phyloP scores from a whole-genome alignment of 2,329 filamentous ascomycete genomes.

The Penicillium paneum region DNA sequence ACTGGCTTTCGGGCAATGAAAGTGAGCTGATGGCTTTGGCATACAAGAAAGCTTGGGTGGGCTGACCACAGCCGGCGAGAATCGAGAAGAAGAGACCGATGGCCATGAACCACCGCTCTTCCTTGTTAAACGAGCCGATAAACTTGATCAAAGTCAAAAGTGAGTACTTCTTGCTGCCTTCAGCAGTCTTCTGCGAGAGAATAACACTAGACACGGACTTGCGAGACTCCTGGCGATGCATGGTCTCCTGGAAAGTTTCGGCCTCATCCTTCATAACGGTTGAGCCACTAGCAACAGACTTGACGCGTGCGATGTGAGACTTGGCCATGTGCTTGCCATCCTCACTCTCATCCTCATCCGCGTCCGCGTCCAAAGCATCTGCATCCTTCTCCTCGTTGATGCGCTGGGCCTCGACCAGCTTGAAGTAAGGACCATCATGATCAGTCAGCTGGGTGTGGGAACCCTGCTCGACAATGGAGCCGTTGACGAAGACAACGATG shows the following conservation, averaged over 20 bases:
- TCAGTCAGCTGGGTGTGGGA: constrained; percentile 77
- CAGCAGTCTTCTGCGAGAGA: constrained; percentile 55
- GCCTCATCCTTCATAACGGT: constrained; percentile 30
- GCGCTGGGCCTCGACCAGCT: constrained; percentile 82
- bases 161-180: constrained; percentile 58
- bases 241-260: constrained; percentile 26
- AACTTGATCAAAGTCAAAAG: constrained; percentile 75
- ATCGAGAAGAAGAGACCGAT: constrained; percentile 69
- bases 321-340: constrained; percentile 16
- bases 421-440: constrained; percentile 70
- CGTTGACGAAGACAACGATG: constrained; percentile 87
- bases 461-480: constrained; percentile 87
- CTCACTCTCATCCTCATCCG: constrained; percentile 27
- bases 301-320: constrained; percentile 31
- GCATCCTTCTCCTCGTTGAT: constrained; percentile 59
- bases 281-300: constrained; percentile 32
- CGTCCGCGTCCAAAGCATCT: constrained; percentile 28
- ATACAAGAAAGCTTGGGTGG: constrained; percentile 75
- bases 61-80: constrained; percentile 78
- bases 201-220: constrained; percentile 66
- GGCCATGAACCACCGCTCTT: constrained; percentile 69
- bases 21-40: constrained; percentile 79
- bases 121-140: constrained; percentile 73
- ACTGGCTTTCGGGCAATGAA: constrained; percentile 54
- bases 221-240: constrained; percentile 47